A percentile compares a stretch with the other conserved stretches of the same genome.
phyloP scores from a whole-genome alignment of 2,329 filamentous ascomycete species.

The Aspergillus ruber region DNA sequence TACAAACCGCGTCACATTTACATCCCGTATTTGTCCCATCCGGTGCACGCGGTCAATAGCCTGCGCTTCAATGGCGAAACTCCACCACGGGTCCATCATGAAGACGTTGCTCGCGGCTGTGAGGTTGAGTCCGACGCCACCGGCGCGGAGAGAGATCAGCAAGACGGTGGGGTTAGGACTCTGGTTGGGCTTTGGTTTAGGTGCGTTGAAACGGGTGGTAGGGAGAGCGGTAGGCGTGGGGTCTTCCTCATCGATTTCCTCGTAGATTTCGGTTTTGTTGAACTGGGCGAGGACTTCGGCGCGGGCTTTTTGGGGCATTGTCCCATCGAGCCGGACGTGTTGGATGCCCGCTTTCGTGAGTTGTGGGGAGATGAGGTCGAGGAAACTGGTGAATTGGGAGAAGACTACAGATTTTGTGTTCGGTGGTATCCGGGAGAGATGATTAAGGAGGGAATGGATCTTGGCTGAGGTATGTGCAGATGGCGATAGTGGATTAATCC shows the following conservation, averaged over 20 bases:
- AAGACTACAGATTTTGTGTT: constrained; percentile 85
- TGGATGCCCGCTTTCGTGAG: constrained; percentile 65
- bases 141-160: constrained; percentile 77
- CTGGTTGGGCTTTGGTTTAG: neutral
- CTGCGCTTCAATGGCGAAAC: constrained; percentile 91
- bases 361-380: constrained; percentile 81
- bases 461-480: constrained; percentile 65
- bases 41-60: constrained; percentile 96
- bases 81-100: constrained; percentile 99
- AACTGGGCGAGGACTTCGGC: constrained; percentile 74
- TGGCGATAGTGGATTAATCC: constrained; percentile 58
- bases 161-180: constrained; percentile 48
- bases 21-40: constrained; percentile 86
- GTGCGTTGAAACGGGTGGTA: constrained; percentile 1
- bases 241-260: constrained; percentile 32
- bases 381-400: constrained; percentile 94
- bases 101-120: constrained; percentile 84
- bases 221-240: constrained; percentile 11
- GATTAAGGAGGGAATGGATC: constrained; percentile 68
- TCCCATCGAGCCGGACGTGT: constrained; percentile 84
- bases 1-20: constrained; percentile 81
- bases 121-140: constrained; percentile 88
- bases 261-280: constrained; percentile 38
- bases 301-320: constrained; percentile 78
- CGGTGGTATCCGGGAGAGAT: constrained; percentile 66